Percentiles rank a stretch among this genome's conserved stretches.
Evolutionary conservation across 2,329 filamentous ascomycete genomes (phyloP).

Genomic region (Cladosporium velox): DNA sequence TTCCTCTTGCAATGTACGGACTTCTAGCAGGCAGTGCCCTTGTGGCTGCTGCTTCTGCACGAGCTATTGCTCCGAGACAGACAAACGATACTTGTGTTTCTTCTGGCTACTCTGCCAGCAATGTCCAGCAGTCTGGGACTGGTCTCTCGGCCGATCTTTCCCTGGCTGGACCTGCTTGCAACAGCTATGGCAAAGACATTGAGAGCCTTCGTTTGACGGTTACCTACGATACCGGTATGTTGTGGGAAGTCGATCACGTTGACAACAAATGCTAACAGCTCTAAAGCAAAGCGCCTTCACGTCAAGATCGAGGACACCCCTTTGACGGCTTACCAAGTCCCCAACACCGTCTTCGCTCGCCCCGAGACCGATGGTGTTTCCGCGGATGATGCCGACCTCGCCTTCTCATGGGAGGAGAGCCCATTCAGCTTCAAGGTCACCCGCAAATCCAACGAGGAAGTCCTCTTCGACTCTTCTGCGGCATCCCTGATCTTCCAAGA

Average conservation of each 20-base stretch:
- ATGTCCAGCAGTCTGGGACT: slow-evolving; percentile 20
- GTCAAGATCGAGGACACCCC: slow-evolving; percentile 24
- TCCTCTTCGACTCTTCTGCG: slow-evolving; percentile 70
- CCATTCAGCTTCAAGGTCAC: slow-evolving; percentile 27
- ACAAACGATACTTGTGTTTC: slow-evolving; percentile 16
- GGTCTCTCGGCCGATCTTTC: slow-evolving; percentile 25
- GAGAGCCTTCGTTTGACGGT: slow-evolving; percentile 50
- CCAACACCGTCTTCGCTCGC: slow-evolving; percentile 15
- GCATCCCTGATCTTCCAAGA: slow-evolving; percentile 71
- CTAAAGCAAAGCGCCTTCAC: slow-evolving; percentile 22
- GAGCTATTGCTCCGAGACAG: slow-evolving; percentile 13
- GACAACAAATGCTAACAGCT: slow-evolving; percentile 10
- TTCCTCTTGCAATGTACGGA: slow-evolving; percentile 11
- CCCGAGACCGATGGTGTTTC: slow-evolving; percentile 31
- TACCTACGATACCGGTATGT: slow-evolving; percentile 61
- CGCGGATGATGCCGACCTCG: slow-evolving; percentile 46
- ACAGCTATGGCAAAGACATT: slow-evolving; percentile 27
- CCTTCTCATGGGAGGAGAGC: slow-evolving; percentile 53
- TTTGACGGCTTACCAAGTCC: slow-evolving; percentile 22
- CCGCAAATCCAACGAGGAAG: slow-evolving; percentile 28
- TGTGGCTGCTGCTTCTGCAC: slow-evolving; percentile 20
- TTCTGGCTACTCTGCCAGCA: slow-evolving; percentile 26
- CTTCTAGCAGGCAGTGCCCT: slow-evolving; percentile 16
- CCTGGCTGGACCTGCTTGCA: slow-evolving; percentile 26
- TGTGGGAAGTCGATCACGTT: not conserved